Evolutionary conservation across 805 yeast species (phyloP).

Genomic region (Torulaspora maleeae): DNA sequence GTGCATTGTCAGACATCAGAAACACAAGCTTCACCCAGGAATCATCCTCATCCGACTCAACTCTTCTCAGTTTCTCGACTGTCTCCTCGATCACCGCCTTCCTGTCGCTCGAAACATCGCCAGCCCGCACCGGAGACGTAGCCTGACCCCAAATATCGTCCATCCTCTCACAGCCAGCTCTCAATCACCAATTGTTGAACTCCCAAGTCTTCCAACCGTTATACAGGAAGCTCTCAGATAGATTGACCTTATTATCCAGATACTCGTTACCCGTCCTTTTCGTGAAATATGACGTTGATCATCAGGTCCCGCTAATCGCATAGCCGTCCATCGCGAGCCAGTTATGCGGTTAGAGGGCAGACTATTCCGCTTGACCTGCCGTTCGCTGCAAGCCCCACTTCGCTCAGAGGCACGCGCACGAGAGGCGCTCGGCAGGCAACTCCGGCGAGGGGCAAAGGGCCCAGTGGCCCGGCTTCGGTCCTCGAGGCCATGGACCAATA

Average conservation of each 20-base stretch:
- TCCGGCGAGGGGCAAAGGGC: too few relatives aligned
- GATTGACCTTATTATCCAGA: neutral
- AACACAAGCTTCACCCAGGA: conserved; percentile 25
- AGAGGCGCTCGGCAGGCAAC: neutral
- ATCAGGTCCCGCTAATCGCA: conserved; percentile 1
- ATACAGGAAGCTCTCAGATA: too few relatives aligned
- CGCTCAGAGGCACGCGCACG: neutral
- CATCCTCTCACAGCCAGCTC: conserved; percentile 6
- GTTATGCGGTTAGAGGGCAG: neutral
- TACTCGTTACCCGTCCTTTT: neutral
- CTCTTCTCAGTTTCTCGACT: conserved; percentile 3
- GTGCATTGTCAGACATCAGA: conserved; percentile 22
- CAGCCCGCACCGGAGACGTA: neutral
- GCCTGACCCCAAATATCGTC: conserved; percentile 18
- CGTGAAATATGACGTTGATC: neutral
- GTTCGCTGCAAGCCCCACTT: neutral
- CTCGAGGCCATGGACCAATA: neutral
- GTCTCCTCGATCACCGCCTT: conserved; percentile 11
- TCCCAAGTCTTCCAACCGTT: neutral
- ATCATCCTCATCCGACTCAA: conserved; percentile 6
- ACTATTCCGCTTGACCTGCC: neutral
- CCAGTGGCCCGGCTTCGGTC: neutral
- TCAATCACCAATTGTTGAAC: neutral
- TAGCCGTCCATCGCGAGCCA: neutral
- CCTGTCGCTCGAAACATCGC: conserved; percentile 11